phyloP scores from a whole-genome alignment of 2,329 filamentous ascomycete species.

The Colletotrichum tropicicola region DNA sequence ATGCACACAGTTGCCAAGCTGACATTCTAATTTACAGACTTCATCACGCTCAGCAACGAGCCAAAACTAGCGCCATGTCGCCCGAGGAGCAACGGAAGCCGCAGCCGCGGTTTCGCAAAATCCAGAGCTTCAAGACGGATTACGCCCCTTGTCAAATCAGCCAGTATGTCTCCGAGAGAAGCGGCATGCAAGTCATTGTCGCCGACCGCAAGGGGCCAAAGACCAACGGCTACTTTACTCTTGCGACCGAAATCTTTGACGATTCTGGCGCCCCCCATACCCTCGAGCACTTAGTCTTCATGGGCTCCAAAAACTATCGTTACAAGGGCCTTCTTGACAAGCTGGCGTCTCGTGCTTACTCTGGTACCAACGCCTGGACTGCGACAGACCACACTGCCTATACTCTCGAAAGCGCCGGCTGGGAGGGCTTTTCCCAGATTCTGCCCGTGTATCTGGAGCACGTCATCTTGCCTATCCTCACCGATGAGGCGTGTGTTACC shows the following conservation, averaged over 20 bases:
- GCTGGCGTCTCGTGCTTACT: slow-evolving; percentile 91
- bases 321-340: slow-evolving; percentile 97
- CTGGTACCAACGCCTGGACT: slow-evolving; percentile 96
- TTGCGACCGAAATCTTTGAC: slow-evolving; percentile 97
- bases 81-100: slow-evolving; percentile 52
- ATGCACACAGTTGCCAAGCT: background rate
- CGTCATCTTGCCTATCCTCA: slow-evolving; percentile 88
- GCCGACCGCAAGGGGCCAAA: slow-evolving; percentile 96
- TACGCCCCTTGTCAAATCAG: slow-evolving; percentile 90
- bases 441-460: slow-evolving; percentile 96
- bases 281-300: slow-evolving; percentile 84
- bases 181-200: slow-evolving; percentile 93
- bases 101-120: slow-evolving; percentile 76
- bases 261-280: slow-evolving; percentile 93
- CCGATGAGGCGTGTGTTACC: slow-evolving; percentile 91
- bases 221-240: slow-evolving; percentile 90
- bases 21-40: background rate
- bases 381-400: slow-evolving; percentile 97
- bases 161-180: slow-evolving; percentile 94
- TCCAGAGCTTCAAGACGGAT: slow-evolving; percentile 87
- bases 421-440: slow-evolving; percentile 96
- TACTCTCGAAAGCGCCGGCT: slow-evolving; percentile 92
- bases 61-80: slow-evolving; percentile 58
- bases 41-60: background rate
- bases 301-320: slow-evolving; percentile 91